Percentiles rank a stretch among this genome's conserved stretches.
phyloP scores from a whole-genome alignment of 2,329 filamentous ascomycete genomes.

The Sporothrix brasiliensis region DNA sequence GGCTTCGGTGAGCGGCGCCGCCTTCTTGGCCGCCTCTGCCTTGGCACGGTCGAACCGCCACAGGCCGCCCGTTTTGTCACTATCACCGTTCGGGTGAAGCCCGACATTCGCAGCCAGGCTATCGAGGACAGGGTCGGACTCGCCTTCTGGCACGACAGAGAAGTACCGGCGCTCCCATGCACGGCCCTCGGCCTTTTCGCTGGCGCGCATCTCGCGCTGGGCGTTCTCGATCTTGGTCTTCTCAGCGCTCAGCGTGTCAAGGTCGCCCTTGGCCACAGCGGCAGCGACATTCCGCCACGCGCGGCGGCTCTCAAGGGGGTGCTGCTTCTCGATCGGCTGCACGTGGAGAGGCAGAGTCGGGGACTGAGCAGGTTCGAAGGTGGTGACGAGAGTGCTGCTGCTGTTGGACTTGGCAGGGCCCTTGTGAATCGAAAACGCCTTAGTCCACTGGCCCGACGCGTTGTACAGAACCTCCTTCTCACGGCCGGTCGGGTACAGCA shows the following conservation, averaged over 20 bases:
- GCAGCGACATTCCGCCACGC: slow-evolving; percentile 86
- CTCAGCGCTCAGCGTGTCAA: slow-evolving; percentile 75
- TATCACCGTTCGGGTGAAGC: slow-evolving; percentile 55
- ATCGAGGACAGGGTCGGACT: slow-evolving; percentile 52
- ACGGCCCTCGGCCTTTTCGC: slow-evolving; percentile 73
- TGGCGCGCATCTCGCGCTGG: slow-evolving; percentile 72
- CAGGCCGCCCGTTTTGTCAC: slow-evolving; percentile 63
- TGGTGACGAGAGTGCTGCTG: slow-evolving; percentile 55
- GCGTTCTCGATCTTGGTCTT: slow-evolving; percentile 90
- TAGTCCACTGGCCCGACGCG: slow-evolving; percentile 89
- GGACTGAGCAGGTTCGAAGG: slow-evolving; percentile 61
- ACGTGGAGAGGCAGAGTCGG: slow-evolving; percentile 70
- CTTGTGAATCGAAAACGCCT: slow-evolving; percentile 75
- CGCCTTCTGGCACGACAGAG: slow-evolving; percentile 51
- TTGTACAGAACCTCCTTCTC: slow-evolving; percentile 78
- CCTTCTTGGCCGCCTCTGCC: slow-evolving; percentile 48
- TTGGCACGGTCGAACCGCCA: slow-evolving; percentile 59
- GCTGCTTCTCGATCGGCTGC: slow-evolving; percentile 74
- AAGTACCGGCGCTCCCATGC: slow-evolving; percentile 89
- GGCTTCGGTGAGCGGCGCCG: slow-evolving; percentile 43
- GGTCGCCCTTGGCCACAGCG: slow-evolving; percentile 78
- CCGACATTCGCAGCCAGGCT: slow-evolving; percentile 52
- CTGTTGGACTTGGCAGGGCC: slow-evolving; percentile 54
- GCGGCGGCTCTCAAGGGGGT: slow-evolving; percentile 81
- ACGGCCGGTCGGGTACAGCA: slow-evolving; percentile 68